Percentiles rank a stretch among this genome's conserved stretches.
Conservation (phyloP, 73 alveolate genomes). For the Symbiodinium pilosum region DNA sequence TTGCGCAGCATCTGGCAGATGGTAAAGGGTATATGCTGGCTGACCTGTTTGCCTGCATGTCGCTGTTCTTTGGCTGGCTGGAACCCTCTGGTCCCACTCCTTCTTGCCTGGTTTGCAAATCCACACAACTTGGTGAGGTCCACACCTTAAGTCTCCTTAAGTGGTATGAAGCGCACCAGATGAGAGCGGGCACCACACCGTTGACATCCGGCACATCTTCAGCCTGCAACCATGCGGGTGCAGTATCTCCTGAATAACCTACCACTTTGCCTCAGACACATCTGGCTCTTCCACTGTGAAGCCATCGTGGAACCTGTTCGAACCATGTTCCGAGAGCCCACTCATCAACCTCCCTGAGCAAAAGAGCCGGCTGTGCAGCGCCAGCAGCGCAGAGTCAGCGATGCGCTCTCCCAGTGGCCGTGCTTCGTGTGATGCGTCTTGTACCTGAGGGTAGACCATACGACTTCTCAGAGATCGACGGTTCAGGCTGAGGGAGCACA, state of each 20-base stretch:
- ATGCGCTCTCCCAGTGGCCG: conserved; percentile 62
- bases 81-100: conserved; percentile 94
- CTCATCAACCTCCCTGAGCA: too few relatives aligned
- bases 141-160: neutral
- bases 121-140: neutral
- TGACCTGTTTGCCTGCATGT: conserved; percentile 80
- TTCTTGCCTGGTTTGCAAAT: conserved; percentile 91
- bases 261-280: neutral
- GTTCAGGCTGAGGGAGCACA: neutral
- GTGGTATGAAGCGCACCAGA: neutral
- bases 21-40: neutral
- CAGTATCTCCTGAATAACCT: neutral
- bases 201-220: conserved; percentile 27
- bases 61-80: conserved; percentile 68
- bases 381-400: conserved; percentile 58
- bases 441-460: neutral
- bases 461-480: neutral
- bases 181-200: conserved; percentile 57
- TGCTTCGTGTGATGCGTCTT: neutral
- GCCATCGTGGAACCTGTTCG: conserved; percentile 70
- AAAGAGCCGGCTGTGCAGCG: conserved; percentile 25
- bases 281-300: conserved; percentile 64
- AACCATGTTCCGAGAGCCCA: too few relatives aligned
- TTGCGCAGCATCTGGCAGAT: neutral
- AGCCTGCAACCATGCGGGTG: neutral